phyloP scores from a whole-genome alignment of 108 stramenopile genomes.

The Skeletonema tropicum region DNA sequence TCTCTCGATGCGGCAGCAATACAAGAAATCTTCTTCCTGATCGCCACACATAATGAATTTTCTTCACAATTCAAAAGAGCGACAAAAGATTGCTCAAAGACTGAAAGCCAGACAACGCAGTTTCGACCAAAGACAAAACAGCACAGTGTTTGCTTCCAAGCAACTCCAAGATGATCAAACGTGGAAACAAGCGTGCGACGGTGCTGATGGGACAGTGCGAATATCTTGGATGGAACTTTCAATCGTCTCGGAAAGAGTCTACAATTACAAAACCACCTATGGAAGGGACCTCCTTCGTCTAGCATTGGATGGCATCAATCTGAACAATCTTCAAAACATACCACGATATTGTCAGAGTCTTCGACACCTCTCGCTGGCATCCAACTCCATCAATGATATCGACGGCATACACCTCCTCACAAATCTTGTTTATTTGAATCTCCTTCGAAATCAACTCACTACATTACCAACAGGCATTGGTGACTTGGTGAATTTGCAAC shows the following conservation, averaged over 20 bases:
- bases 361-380: conserved; percentile 37
- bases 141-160: background rate
- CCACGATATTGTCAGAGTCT: conserved; percentile 13
- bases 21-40: no score
- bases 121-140: background rate
- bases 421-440: conserved; percentile 27
- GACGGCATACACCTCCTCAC: conserved; percentile 21
- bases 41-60: background rate
- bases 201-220: conserved; percentile 13
- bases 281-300: conserved; percentile 13
- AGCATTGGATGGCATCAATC: conserved; percentile 25
- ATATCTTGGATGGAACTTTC: conserved; percentile 27
- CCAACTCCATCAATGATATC: conserved; percentile 34
- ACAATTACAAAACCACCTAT: conserved; percentile 22
- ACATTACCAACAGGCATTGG: conserved; percentile 27
- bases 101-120: conserved; percentile 15
- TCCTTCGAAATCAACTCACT: conserved; percentile 37
- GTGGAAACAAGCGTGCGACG: conserved; percentile 34
- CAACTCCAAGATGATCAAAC: background rate
- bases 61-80: conserved; percentile 15
- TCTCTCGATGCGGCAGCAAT: no score
- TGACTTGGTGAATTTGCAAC: conserved; percentile 10
- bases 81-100: conserved; percentile 13
- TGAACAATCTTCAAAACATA: conserved; percentile 13
- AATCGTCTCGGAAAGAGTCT: conserved; percentile 22